phyloP scores from a whole-genome alignment of 805 yeast species.

The Vanderwaltozyma polyspora region DNA sequence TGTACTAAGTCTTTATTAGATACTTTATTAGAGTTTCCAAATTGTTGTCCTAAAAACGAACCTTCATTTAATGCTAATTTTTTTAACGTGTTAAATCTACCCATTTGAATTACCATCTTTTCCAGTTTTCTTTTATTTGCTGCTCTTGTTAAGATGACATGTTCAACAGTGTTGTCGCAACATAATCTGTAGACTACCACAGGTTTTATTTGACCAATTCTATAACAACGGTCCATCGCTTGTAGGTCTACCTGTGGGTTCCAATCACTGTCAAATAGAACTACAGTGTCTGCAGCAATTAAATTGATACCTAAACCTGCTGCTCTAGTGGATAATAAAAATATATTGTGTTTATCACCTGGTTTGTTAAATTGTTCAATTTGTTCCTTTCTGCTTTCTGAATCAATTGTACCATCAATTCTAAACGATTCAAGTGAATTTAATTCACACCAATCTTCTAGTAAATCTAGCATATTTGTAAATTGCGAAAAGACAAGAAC shows the following conservation, averaged over 20 bases:
- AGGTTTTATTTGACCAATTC: conserved; percentile 84
- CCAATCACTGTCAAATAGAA: conserved; percentile 90
- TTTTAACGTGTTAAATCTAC: conserved; percentile 38
- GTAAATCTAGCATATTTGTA: conserved; percentile 65
- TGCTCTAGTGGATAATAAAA: conserved; percentile 79
- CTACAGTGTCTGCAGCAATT: conserved; percentile 79
- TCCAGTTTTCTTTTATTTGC: conserved; percentile 72
- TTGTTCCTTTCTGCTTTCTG: conserved; percentile 51
- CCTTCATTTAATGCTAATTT: conserved; percentile 27
- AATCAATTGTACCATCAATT: conserved; percentile 67
- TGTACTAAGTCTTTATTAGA: conserved; percentile 28
- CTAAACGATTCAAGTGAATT: conserved; percentile 40
- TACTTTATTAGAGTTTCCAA: conserved; percentile 10
- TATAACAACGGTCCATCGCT: conserved; percentile 90
- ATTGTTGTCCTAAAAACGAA: conserved; percentile 14
- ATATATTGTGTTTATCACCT: conserved; percentile 34
- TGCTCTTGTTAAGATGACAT: conserved; percentile 66
- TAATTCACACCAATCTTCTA: conserved; percentile 60
- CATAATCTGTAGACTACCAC: conserved; percentile 74
- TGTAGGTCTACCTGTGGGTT: conserved; percentile 94
- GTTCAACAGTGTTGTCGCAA: conserved; percentile 72
- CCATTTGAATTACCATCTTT: conserved; percentile 59
- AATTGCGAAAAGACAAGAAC: conserved; percentile 82
- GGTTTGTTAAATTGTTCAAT: conserved; percentile 38
- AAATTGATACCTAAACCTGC: conserved; percentile 91